phyloP scores from a whole-genome alignment of 257 asterid genomes.

The Solanum rostratum region DNA sequence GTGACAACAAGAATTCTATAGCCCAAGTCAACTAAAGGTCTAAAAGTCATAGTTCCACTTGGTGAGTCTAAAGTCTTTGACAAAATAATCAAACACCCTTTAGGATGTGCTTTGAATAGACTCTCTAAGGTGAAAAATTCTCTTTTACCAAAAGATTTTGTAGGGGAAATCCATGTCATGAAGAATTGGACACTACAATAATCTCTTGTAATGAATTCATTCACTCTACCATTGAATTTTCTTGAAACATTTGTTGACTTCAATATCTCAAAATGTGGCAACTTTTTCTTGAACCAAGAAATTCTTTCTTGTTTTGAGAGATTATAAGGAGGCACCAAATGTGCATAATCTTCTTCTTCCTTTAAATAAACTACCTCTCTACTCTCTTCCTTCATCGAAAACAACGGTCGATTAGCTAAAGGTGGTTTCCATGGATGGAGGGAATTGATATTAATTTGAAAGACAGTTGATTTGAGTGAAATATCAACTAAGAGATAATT shows the following conservation, averaged over 20 bases:
- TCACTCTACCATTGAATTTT: constrained; percentile 3
- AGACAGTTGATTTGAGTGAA: constrained; percentile 5
- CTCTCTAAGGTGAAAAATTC: constrained; percentile 40
- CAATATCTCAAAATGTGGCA: not conserved
- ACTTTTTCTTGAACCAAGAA: constrained; percentile 1
- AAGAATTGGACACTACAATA: constrained; percentile 13
- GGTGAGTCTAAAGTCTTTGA: constrained; percentile 46
- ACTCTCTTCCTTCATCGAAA: not conserved
- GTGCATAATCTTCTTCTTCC: constrained; percentile 2
- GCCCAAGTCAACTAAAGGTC: constrained; percentile 35
- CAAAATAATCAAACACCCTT: constrained; percentile 38
- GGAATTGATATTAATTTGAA: not conserved
- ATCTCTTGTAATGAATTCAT: not conserved
- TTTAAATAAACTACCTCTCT: constrained; percentile 5
- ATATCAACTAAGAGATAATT: constrained; percentile 11
- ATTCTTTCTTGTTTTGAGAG: not conserved
- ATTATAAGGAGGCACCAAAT: not conserved
- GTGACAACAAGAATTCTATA: constrained; percentile 23
- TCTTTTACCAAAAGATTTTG: constrained; percentile 18
- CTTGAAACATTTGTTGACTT: not conserved
- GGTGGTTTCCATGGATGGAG: not conserved
- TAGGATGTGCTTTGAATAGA: constrained; percentile 40
- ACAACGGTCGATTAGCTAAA: not conserved
- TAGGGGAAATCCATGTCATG: constrained; percentile 17
- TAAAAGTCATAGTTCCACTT: constrained; percentile 17